Conservation (phyloP, 2,329 filamentous ascomycete genomes). For the Exutisphaerella laricina region DNA sequence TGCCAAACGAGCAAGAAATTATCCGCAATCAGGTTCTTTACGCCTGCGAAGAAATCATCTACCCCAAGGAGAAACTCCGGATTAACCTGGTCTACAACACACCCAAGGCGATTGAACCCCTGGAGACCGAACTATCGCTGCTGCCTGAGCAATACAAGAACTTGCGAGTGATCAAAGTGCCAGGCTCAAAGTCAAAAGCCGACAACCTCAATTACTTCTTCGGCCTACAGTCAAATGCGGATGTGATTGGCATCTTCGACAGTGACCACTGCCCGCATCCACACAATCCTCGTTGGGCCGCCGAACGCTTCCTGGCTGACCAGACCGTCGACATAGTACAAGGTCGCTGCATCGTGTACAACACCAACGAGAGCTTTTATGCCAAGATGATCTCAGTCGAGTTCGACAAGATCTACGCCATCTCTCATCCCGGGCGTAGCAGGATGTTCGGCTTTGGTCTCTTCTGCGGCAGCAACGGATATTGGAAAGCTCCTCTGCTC, state of each 20-base stretch:
- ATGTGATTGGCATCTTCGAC: conserved; percentile 47
- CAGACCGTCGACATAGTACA: conserved; percentile 45
- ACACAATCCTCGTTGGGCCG: conserved; percentile 45
- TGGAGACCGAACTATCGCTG: conserved; percentile 40
- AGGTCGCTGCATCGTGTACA: conserved; percentile 47
- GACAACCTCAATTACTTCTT: conserved; percentile 49
- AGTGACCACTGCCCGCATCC: conserved; percentile 49
- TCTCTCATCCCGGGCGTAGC: conserved; percentile 46
- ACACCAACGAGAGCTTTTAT: conserved; percentile 40
- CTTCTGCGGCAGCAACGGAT: conserved; percentile 48
- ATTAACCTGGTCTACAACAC: conserved; percentile 49
- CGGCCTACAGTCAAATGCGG: conserved; percentile 40
- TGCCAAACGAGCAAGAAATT: conserved; percentile 49
- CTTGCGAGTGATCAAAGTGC: conserved; percentile 44
- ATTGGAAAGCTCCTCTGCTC: conserved; percentile 43
- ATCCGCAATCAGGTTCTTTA: conserved; percentile 46
- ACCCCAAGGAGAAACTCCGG: conserved; percentile 43
- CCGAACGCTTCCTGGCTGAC: conserved; percentile 43
- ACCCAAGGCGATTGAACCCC: conserved; percentile 41
- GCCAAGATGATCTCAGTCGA: conserved; percentile 47
- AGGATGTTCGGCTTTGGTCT: conserved; percentile 46
- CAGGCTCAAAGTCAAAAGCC: conserved; percentile 46
- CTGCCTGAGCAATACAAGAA: conserved; percentile 37
- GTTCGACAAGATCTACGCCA: conserved; percentile 50
- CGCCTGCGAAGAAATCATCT: conserved; percentile 43